Evolutionary conservation across 805 yeast species (phyloP).

Genomic region (Pichia californica): DNA sequence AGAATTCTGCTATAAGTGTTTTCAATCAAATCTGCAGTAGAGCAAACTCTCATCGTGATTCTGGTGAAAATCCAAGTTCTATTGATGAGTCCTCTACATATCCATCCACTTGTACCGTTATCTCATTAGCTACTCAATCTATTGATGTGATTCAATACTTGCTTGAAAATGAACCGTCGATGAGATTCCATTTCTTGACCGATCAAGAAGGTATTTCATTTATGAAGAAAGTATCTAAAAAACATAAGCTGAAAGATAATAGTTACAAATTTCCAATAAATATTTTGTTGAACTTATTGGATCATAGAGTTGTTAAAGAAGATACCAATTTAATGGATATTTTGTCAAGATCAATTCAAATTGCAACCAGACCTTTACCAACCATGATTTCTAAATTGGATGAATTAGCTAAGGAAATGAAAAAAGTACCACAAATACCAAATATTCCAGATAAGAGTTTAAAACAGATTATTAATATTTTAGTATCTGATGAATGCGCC

Average conservation of each 20-base stretch:
- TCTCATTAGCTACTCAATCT: slow-evolving; percentile 68
- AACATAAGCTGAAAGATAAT: slow-evolving; percentile 33
- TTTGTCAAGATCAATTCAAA: slow-evolving; percentile 66
- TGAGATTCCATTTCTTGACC: slow-evolving; percentile 68
- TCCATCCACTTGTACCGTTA: slow-evolving; percentile 61
- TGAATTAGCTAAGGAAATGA: slow-evolving; percentile 20
- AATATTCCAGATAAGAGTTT: slow-evolving; percentile 56
- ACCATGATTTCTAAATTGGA: slow-evolving; percentile 39
- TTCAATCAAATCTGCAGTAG: slow-evolving; percentile 51
- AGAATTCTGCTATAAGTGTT: slow-evolving; percentile 52
- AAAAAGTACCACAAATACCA: slow-evolving; percentile 42
- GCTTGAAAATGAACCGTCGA: slow-evolving; percentile 57
- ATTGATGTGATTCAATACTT: slow-evolving; percentile 69
- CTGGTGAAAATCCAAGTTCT: background rate
- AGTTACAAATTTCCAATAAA: slow-evolving; percentile 67
- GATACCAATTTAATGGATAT: slow-evolving; percentile 74
- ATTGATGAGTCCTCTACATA: slow-evolving; percentile 9
- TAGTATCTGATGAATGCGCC: slow-evolving; percentile 78
- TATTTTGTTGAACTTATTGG: slow-evolving; percentile 54
- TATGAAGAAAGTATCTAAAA: slow-evolving; percentile 31
- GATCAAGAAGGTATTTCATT: slow-evolving; percentile 61
- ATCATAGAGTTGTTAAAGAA: slow-evolving; percentile 56
- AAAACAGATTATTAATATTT: slow-evolving; percentile 54
- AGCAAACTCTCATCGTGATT: slow-evolving; percentile 26
- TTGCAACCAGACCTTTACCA: slow-evolving; percentile 67